Evolutionary conservation across 2,329 filamentous ascomycete genomes (phyloP), one percentile per base, ranked within the genome.

Genomic region (Colletotrichum kahawae): DNA sequence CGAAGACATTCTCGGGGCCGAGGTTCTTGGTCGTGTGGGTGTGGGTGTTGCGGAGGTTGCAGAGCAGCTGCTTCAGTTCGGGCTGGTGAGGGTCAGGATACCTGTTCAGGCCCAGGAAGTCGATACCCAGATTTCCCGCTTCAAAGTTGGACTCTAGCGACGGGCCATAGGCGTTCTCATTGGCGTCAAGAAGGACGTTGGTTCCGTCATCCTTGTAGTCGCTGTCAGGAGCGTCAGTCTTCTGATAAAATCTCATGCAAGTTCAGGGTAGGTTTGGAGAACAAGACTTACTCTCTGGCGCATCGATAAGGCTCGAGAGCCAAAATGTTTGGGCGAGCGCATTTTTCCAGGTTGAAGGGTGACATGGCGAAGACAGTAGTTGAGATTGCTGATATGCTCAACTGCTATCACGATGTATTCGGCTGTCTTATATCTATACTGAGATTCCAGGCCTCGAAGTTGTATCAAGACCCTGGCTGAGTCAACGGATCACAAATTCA

Each of bases 201-300:
- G 93, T 96, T 79, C 97, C 97, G 83, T 99, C 94, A 84, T 99
- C 96, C 87, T 99, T 98, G 91, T 99, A 98, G 90, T 99, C 97
- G 87, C 95, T 97, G 82, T 66, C 63, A 81, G 78, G 81, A 82
- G 78, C 65, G 70, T 36, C 4, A 70, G 33, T 27, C 36, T 51
- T 38, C 59, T 54, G 63, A 60, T 38, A 62, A 38, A 27, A 51
- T 21, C 21, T 69, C 21, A 38, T 51, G 33, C 33, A 27, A 34
- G 48, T 43, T 31, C 21, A 24, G 48, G 63, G 36, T 67, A 62
- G 60, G 71, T 24, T 70, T 29, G 43, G 36, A 62, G 62, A 34
- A 13, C 18, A 31, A 5, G 21, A 85, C 92, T 85, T 87, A 95
- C 94, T 96, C 94, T 90, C 94, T 87, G 33, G 94, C 94, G 82